Conservation (phyloP, 768 basidiomycete species). For the Gloeophyllum trabeum region DNA sequence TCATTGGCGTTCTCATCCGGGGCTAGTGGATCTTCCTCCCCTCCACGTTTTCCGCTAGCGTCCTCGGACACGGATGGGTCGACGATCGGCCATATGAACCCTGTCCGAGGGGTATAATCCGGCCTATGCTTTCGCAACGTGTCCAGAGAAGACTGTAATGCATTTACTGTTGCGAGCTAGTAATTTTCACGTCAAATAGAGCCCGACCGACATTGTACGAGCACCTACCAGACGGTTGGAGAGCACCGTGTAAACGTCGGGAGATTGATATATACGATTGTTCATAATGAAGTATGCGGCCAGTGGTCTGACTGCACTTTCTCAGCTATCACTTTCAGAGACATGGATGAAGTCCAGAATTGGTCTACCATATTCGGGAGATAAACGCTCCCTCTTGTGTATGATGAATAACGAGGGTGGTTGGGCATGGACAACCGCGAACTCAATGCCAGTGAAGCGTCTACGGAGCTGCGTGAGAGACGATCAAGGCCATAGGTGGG, state of each 20-base stretch:
- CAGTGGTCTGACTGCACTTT: constrained; percentile 50
- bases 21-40: background rate
- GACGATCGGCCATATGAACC: constrained; percentile 77
- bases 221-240: constrained; percentile 68
- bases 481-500: background rate
- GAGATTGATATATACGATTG: constrained; percentile 82
- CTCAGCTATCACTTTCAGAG: too few species aligned
- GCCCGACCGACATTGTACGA: background rate
- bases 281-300: constrained; percentile 84
- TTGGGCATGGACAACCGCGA: constrained; percentile 70
- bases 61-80: constrained; percentile 37
- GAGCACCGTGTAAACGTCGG: constrained; percentile 73
- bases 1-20: background rate
- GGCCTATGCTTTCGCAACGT: constrained; percentile 65
- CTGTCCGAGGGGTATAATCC: constrained; percentile 73
- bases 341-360: constrained; percentile 5
- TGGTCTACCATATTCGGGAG: constrained; percentile 77
- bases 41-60: constrained; percentile 26
- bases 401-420: constrained; percentile 82
- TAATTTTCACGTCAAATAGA: background rate
- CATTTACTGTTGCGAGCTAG: constrained; percentile 58
- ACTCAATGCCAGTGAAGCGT: constrained; percentile 82
- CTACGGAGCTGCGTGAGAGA: constrained; percentile 25
- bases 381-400: constrained; percentile 78
- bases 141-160: constrained; percentile 69